Evolutionary conservation across 257 asterid genomes (phyloP).

Genomic region (Handroanthus guayacan): DNA sequence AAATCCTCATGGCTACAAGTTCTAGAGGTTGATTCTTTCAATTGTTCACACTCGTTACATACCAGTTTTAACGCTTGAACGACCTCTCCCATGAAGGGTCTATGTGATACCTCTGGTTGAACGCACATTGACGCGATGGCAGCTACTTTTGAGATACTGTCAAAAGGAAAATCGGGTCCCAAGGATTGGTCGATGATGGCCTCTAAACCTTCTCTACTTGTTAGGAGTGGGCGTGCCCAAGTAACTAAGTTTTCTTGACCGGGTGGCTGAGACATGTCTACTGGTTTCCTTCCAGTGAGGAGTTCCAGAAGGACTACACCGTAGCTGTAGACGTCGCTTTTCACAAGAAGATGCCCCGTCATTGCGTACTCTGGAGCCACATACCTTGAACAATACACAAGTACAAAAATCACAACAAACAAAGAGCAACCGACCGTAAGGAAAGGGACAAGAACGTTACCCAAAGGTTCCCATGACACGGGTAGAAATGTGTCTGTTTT

Average conservation of each 20-base stretch:
- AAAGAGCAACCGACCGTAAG: background rate
- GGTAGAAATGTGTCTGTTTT: conserved; percentile 80
- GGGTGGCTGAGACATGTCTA: conserved; percentile 91
- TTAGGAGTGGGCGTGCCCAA: conserved; percentile 87
- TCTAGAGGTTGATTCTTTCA: conserved; percentile 48
- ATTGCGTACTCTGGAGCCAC: conserved; percentile 97
- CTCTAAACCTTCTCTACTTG: conserved; percentile 64
- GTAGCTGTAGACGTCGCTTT: conserved; percentile 94
- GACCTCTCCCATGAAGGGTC: conserved; percentile 98
- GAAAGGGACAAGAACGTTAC: conserved; percentile 46
- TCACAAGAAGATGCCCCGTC: conserved; percentile 95
- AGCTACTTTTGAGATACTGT: conserved; percentile 81
- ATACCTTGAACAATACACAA: conserved; percentile 52
- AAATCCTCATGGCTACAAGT: conserved; percentile 58
- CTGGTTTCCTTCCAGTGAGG: conserved; percentile 85
- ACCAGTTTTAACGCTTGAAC: conserved; percentile 90
- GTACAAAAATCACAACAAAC: conserved; percentile 20
- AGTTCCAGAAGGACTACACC: conserved; percentile 99
- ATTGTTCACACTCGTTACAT: conserved; percentile 68
- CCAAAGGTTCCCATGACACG: conserved; percentile 99
- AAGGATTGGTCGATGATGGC: conserved; percentile 66
- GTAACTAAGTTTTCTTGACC: conserved; percentile 93
- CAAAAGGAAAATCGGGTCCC: conserved; percentile 60
- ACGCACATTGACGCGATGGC: conserved; percentile 97
- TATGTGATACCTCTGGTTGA: conserved; percentile 89